A percentile compares a stretch with the other conserved stretches of the same genome.
phyloP scores from a whole-genome alignment of 164 flowering plant genomes.

The Dillenia turbinata region DNA sequence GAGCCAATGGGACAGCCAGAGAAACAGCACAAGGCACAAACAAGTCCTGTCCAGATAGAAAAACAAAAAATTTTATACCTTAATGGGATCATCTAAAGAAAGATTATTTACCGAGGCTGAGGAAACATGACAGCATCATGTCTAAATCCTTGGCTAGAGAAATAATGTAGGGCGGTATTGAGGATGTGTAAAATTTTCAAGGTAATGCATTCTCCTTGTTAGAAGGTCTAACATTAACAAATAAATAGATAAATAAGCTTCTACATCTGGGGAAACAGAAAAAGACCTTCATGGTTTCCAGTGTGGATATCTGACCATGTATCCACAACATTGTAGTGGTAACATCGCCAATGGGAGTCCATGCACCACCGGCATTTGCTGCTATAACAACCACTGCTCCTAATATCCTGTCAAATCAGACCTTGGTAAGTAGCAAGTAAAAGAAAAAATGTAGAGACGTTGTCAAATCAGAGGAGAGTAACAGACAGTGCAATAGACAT shows the following conservation, averaged over 20 bases:
- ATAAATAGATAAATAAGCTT: too few relatives aligned
- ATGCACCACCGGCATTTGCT: slow-evolving; percentile 99
- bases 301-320: slow-evolving; percentile 95
- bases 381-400: slow-evolving; percentile 98
- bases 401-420: slow-evolving; percentile 51
- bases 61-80: not conserved
- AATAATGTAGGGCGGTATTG: too few relatives aligned
- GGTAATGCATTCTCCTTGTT: too few relatives aligned
- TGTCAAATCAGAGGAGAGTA: slow-evolving; percentile 3
- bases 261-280: not conserved
- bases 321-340: slow-evolving; percentile 99
- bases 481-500: slow-evolving; percentile 4
- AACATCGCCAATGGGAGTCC: slow-evolving; percentile 99
- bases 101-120: not conserved
- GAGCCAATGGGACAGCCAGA: slow-evolving; percentile 87
- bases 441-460: not conserved
- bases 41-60: slow-evolving; percentile 54
- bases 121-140: too few relatives aligned
- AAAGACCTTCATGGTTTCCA: slow-evolving; percentile 80
- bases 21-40: slow-evolving; percentile 75
- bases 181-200: too few relatives aligned
- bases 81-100: not conserved
- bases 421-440: slow-evolving; percentile 1
- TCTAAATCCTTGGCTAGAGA: too few relatives aligned
- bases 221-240: too few relatives aligned